A percentile compares a stretch with the other conserved stretches of the same genome.
Conservation (phyloP, 2,329 filamentous ascomycete genomes). For the Aplosporella prunicola region DNA sequence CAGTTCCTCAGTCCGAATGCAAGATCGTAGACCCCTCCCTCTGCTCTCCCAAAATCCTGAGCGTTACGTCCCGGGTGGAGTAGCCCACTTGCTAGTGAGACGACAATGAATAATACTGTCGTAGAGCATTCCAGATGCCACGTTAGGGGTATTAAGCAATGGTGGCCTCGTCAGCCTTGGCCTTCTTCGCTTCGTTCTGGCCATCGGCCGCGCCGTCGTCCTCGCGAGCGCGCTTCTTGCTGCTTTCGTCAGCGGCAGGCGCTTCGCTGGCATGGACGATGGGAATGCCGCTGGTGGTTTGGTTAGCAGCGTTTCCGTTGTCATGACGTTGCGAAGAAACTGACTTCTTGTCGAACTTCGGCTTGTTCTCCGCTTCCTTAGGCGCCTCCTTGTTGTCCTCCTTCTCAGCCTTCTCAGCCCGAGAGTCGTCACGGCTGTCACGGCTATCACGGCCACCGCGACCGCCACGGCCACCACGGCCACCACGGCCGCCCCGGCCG, state of each 20-base stretch:
- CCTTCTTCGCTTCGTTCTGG: constrained; percentile 38
- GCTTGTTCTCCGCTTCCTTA: constrained; percentile 6
- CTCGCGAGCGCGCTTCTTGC: constrained; percentile 39
- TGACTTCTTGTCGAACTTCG: constrained; percentile 7
- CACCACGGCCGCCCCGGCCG: constrained; percentile 14
- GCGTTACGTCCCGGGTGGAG: too few relatives aligned
- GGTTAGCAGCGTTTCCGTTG: constrained; percentile 6
- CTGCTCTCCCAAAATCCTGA: too few relatives aligned
- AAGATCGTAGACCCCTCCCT: too few relatives aligned
- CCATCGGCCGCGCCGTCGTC: constrained; percentile 27
- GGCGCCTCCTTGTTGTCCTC: constrained; percentile 8
- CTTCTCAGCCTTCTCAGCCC: constrained; percentile 8
- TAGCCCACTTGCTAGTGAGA: too few relatives aligned
- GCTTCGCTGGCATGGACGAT: constrained; percentile 11
- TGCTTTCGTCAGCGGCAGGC: constrained; percentile 11
- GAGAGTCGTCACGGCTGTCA: constrained; percentile 13
- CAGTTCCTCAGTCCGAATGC: too few relatives aligned
- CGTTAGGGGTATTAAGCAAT: constrained; percentile 5
- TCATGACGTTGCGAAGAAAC: constrained; percentile 15
- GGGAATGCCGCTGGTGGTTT: constrained; percentile 24
- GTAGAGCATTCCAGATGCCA: too few relatives aligned
- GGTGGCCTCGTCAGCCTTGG: constrained; percentile 22
- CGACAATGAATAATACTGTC: too few relatives aligned
- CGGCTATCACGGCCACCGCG: constrained; percentile 14
- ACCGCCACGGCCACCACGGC: constrained; percentile 12